Percentiles rank a stretch among this genome's conserved stretches.
phyloP scores from a whole-genome alignment of 352 stramenopile species.

The Globisporangium canariense region DNA sequence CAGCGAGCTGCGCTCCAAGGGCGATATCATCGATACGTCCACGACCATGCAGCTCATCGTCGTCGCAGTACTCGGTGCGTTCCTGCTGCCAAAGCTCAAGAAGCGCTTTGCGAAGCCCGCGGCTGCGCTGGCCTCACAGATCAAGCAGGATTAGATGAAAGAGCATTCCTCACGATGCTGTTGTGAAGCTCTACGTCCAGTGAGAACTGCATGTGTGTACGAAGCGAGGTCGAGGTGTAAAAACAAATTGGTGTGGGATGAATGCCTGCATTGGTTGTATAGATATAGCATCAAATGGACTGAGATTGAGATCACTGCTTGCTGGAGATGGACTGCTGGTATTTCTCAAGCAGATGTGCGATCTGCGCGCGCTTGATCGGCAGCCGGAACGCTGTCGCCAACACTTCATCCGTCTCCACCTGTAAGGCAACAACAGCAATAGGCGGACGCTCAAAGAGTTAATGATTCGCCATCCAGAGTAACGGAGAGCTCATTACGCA shows the following conservation, averaged over 20 bases:
- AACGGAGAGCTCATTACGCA: slow-evolving; percentile 19
- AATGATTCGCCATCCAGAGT: not conserved
- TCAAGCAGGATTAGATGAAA: slow-evolving; percentile 32
- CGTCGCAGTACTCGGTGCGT: slow-evolving; percentile 50
- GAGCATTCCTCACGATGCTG: not conserved
- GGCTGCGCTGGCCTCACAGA: not conserved
- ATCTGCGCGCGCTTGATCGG: slow-evolving; percentile 61
- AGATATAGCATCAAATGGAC: not conserved
- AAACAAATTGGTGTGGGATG: no score
- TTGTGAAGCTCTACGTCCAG: not conserved
- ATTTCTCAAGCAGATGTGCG: slow-evolving; percentile 37
- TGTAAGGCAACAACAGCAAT: slow-evolving; percentile 16
- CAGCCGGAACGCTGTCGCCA: slow-evolving; percentile 50
- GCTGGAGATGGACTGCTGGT: slow-evolving; percentile 40
- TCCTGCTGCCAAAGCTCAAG: slow-evolving; percentile 65
- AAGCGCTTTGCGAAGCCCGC: slow-evolving; percentile 46
- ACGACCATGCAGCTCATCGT: slow-evolving; percentile 75
- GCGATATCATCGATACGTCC: slow-evolving; percentile 75
- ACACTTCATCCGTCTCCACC: slow-evolving; percentile 59
- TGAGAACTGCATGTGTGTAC: no score
- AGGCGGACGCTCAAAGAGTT: not conserved
- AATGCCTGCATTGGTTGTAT: not conserved
- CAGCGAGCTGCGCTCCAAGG: slow-evolving; percentile 57
- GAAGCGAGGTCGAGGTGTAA: no score
- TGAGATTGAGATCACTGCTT: slow-evolving; percentile 13